Evolutionary conservation across 2,329 filamentous ascomycete genomes (phyloP), one percentile per base, ranked within the genome.

Genomic region (Cladosporium sp.): DNA sequence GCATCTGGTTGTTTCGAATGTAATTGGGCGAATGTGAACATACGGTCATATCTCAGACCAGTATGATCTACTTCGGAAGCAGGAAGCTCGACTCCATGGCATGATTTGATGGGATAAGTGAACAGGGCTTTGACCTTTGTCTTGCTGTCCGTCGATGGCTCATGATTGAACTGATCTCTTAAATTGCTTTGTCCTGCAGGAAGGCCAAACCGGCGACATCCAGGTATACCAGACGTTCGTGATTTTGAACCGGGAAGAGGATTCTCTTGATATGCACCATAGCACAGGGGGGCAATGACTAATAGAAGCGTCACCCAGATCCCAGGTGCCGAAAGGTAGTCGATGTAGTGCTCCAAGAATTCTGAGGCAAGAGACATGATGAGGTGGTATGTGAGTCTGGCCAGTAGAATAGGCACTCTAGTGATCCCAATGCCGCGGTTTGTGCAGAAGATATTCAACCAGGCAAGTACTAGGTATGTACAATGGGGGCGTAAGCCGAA

Each of bases 51-150:
- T 70, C 88, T 83, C 59, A 96, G 57, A 1, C 92, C 91, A 2
- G 84, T 84, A 5, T 84, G 77, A 47, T 90, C 74, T 15, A 94
- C 80, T 56, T 84, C 82, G 60, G 83, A 84, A 61, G 80, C 76
- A 54, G 82, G 75, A 49, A 96, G 74, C 74, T 94, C 90, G 57
- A 96, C 85, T 28, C 88, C 89, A 58, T 78, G 79, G 72, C 91
- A 96, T 59, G 88, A 90, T 75, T 95, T 93, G 72, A 96, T 76
- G 0, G 92, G 92, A 72, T 94, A 93, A 60, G 92, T 82, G 75
- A 86, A 87, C 54, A 96, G 78, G 58, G 88, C 89, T 72, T 90
- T 87, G 50, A 88, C 75, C 37, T 73, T 56, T 79, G 80, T 64
- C 63, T 39, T 67, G 60, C 52, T 71, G 43, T 39, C 22, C 19